Conservation (phyloP, 2,329 filamentous ascomycete species). For the Fusarium ramigenum region DNA sequence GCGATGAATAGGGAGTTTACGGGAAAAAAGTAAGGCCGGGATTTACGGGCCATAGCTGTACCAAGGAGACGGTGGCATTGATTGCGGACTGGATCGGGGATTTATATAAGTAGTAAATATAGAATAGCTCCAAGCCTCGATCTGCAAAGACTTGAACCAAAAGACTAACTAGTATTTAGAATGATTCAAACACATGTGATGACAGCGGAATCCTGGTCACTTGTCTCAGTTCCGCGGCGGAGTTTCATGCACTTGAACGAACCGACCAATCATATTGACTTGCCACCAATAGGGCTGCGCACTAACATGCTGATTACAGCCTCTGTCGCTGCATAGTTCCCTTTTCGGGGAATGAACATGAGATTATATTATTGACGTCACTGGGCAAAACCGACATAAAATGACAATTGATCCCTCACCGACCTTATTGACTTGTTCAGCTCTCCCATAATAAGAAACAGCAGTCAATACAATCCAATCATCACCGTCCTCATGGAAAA, state of each 20-base stretch:
- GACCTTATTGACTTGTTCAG: neutral
- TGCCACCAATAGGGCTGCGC: neutral
- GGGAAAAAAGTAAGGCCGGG: too few species aligned
- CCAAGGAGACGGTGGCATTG: too few species aligned
- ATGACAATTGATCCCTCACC: neutral
- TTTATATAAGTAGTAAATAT: too few species aligned
- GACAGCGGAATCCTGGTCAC: neutral
- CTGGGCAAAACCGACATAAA: neutral
- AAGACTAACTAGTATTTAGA: neutral
- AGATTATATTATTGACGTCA: neutral
- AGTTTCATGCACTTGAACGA: neutral
- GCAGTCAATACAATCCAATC: neutral
- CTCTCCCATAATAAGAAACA: rapidly evolving
- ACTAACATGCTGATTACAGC: neutral
- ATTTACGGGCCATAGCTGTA: too few species aligned
- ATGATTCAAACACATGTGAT: too few species aligned
- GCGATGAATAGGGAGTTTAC: too few species aligned
- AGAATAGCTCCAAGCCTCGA: neutral
- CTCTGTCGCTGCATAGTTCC: neutral
- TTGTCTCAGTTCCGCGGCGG: neutral
- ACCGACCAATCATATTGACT: neutral
- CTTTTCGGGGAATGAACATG: neutral
- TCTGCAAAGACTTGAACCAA: rapidly evolving
- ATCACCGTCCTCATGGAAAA: constrained; percentile 2
- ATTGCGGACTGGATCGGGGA: too few species aligned